Conservation (phyloP, 169 alveolate genomes). For the Cystoisospora suis region DNA sequence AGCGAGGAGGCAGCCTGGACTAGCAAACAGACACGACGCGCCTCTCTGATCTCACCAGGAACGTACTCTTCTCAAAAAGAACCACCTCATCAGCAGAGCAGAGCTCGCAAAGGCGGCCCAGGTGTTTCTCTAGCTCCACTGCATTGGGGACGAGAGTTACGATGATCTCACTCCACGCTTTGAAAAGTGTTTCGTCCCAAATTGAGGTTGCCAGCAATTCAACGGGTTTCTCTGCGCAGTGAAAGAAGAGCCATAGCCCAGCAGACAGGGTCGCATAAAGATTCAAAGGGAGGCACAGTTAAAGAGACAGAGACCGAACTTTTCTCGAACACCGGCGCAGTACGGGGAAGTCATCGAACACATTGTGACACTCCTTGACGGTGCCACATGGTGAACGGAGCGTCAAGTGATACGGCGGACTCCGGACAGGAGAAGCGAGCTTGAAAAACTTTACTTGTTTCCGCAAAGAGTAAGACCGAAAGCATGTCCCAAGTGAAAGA, state of each 20-base stretch:
- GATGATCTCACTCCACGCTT: slow-evolving; percentile 92
- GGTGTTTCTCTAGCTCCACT: slow-evolving; percentile 76
- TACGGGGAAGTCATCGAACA: too few relatives aligned
- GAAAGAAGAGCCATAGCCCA: background rate
- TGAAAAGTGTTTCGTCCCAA: slow-evolving; percentile 93
- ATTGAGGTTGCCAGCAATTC: slow-evolving; percentile 86
- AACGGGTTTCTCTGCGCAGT: background rate
- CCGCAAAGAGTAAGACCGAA: too few relatives aligned
- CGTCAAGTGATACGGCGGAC: too few relatives aligned
- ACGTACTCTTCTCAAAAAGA: slow-evolving; percentile 92
- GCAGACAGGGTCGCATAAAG: background rate
- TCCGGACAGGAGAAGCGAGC: too few relatives aligned
- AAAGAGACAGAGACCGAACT: too few relatives aligned
- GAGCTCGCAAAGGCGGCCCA: slow-evolving; percentile 80
- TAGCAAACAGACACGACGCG: background rate
- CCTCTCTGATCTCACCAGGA: slow-evolving; percentile 74
- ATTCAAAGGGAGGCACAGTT: too few relatives aligned
- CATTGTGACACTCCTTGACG: too few relatives aligned
- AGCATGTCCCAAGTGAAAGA: too few relatives aligned
- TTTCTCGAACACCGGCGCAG: too few relatives aligned
- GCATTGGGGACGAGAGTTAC: slow-evolving; percentile 86
- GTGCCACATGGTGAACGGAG: too few relatives aligned
- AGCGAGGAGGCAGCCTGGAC: background rate
- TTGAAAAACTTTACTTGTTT: too few relatives aligned
- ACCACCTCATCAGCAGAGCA: slow-evolving; percentile 91